These are phyloP conservation scores for Moniliella sp. DNA, from an alignment of 1,284 basidiomycete genomes.

Conservation along the genomic window DNA sequence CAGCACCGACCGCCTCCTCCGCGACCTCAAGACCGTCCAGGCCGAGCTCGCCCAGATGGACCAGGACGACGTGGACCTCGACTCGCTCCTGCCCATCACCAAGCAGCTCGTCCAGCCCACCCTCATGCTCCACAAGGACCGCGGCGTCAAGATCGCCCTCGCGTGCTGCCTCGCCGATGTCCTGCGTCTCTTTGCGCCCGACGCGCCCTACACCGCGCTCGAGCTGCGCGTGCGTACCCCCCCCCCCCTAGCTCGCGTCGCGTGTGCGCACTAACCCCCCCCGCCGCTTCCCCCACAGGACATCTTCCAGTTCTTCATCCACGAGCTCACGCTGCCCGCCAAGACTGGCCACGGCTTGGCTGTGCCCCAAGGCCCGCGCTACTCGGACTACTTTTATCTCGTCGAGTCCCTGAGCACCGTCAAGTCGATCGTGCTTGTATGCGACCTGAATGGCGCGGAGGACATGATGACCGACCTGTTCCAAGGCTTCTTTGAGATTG, in stretches of 20 bases:
- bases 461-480: conserved; percentile 67
- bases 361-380: conserved; percentile 12
- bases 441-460: conserved; percentile 66
- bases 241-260: background rate
- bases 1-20: background rate
- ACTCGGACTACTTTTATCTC: conserved; percentile 43
- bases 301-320: conserved; percentile 42
- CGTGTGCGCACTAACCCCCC: background rate
- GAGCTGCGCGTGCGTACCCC: conserved; percentile 44
- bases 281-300: conserved; percentile 4
- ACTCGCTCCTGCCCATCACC: conserved; percentile 48
- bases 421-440: conserved; percentile 78
- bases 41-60: conserved; percentile 61
- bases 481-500: conserved; percentile 55
- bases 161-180: conserved; percentile 87
- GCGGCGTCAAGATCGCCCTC: conserved; percentile 72
- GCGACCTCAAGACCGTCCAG: conserved; percentile 42
- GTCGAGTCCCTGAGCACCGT: conserved; percentile 76
- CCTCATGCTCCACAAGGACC: conserved; percentile 75
- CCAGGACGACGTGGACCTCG: conserved; percentile 60
- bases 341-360: conserved; percentile 9
- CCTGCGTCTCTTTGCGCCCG: conserved; percentile 76
- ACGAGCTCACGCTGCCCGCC: conserved; percentile 14
- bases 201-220: conserved; percentile 71
- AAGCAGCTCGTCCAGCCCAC: conserved; percentile 59